phyloP scores from a whole-genome alignment of 73 alveolate genomes.

The Loxodes magnus region DNA sequence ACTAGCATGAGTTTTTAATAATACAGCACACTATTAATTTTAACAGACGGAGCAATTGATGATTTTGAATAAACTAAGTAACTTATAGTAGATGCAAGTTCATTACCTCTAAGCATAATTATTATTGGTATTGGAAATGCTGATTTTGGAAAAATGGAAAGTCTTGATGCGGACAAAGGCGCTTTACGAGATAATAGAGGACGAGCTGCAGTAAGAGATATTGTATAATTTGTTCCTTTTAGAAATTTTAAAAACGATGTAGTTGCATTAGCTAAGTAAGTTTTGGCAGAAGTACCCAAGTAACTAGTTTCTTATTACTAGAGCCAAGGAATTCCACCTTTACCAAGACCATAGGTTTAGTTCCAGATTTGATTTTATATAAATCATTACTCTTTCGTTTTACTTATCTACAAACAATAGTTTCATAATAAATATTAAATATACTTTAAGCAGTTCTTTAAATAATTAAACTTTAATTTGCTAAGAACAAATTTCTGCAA shows the following conservation, averaged over 20 bases:
- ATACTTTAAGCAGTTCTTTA: too few relatives aligned
- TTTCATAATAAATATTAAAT: too few relatives aligned
- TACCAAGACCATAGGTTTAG: too few relatives aligned
- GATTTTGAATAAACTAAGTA: conserved; percentile 83
- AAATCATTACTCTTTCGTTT: too few relatives aligned
- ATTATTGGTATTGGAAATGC: conserved; percentile 93
- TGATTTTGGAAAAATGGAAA: conserved; percentile 77
- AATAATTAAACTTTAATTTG: too few relatives aligned
- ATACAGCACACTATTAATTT: conserved; percentile 58
- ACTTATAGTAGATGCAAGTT: conserved; percentile 72
- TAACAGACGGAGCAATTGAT: conserved; percentile 91
- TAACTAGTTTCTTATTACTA: too few relatives aligned
- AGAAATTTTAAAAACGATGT: conserved; percentile 41
- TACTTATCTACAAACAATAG: too few relatives aligned
- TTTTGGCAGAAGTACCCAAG: conserved; percentile 57
- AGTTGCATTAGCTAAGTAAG: conserved; percentile 52
- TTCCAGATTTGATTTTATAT: too few relatives aligned
- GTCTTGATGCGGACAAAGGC: conserved; percentile 77
- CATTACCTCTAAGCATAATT: conserved; percentile 78
- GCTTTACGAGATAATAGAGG: conserved; percentile 19
- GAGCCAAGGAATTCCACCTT: too few relatives aligned
- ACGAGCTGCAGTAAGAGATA: conserved; percentile 56
- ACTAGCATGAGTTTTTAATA: conserved; percentile 39
- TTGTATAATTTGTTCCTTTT: conserved; percentile 74
- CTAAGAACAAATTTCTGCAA: too few relatives aligned